Evolutionary conservation across 352 stramenopile species (phyloP).

Genomic region (Phytophthora rubi): DNA sequence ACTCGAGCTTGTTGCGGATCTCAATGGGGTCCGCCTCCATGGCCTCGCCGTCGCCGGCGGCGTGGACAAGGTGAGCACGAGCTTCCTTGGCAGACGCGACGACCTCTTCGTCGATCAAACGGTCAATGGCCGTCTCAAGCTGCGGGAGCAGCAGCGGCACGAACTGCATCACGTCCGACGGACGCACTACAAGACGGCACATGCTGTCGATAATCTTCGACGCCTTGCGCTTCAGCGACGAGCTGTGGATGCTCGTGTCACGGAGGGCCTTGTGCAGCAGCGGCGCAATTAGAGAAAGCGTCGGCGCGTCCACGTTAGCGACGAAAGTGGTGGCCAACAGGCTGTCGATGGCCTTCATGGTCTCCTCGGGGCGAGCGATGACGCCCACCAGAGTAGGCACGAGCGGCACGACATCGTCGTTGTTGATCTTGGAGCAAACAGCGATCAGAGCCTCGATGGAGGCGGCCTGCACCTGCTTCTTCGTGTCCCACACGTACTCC

Average conservation of each 20-base stretch:
- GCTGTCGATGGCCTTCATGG: conserved; percentile 90
- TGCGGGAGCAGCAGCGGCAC: conserved; percentile 92
- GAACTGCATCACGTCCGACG: conserved; percentile 92
- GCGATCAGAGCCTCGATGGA: conserved; percentile 75
- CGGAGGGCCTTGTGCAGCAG: conserved; percentile 91
- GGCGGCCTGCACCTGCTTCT: conserved; percentile 91
- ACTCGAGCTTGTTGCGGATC: conserved; percentile 60
- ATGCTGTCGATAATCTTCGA: conserved; percentile 95
- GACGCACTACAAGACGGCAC: conserved; percentile 87
- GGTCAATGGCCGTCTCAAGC: conserved; percentile 91
- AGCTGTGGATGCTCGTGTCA: conserved; percentile 92
- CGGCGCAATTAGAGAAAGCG: conserved; percentile 91
- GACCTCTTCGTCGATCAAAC: conserved; percentile 93
- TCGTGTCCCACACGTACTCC: conserved; percentile 94
- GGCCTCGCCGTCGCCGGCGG: conserved; percentile 55
- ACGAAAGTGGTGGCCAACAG: conserved; percentile 94
- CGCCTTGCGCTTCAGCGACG: conserved; percentile 91
- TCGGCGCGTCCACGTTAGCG: conserved; percentile 90
- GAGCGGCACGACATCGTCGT: conserved; percentile 90
- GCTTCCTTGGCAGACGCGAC: conserved; percentile 68
- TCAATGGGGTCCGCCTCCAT: conserved; percentile 65
- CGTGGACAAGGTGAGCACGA: conserved; percentile 62
- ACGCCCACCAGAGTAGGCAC: conserved; percentile 92
- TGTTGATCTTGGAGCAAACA: conserved; percentile 90
- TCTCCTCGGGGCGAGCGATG: conserved; percentile 92